phyloP scores from a whole-genome alignment of 768 basidiomycete genomes.

The Dacryopinax primogenitus region DNA sequence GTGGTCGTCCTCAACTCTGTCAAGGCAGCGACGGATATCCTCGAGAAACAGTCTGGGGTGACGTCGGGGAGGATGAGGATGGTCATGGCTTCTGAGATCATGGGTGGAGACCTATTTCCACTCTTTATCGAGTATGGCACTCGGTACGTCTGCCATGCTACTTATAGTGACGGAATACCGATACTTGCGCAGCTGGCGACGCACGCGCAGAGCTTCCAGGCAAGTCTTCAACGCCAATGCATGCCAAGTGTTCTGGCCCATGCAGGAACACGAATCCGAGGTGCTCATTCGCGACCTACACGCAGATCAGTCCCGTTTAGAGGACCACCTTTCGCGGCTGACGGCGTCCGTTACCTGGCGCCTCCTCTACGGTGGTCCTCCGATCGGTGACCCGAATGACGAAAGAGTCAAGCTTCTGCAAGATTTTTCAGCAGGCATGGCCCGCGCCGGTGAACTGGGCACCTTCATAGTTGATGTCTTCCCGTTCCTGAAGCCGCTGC shows the following conservation, averaged over 20 bases:
- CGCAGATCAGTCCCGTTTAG: neutral
- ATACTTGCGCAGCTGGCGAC: neutral
- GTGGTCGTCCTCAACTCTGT: neutral
- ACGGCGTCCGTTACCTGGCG: neutral
- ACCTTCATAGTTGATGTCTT: neutral
- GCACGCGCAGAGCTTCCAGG: neutral
- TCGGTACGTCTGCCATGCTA: neutral
- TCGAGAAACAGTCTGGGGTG: slow-evolving; percentile 1
- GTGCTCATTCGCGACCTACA: neutral
- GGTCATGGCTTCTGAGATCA: slow-evolving; percentile 8
- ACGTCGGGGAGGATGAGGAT: neutral
- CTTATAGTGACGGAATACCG: neutral
- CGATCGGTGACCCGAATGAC: neutral
- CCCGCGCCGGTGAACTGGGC: neutral
- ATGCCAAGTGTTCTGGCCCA: neutral
- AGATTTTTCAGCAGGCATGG: neutral
- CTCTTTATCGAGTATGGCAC: neutral
- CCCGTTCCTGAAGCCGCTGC: neutral
- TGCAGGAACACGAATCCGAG: slow-evolving; percentile 6
- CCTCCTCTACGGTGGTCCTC: neutral
- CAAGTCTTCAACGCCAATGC: neutral
- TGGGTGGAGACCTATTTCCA: neutral
- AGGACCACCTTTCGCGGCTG: neutral
- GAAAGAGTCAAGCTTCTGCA: neutral
- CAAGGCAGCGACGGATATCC: neutral